Evolutionary conservation across 768 basidiomycete species (phyloP).

Genomic region (Phlebiopsis gigantea): DNA sequence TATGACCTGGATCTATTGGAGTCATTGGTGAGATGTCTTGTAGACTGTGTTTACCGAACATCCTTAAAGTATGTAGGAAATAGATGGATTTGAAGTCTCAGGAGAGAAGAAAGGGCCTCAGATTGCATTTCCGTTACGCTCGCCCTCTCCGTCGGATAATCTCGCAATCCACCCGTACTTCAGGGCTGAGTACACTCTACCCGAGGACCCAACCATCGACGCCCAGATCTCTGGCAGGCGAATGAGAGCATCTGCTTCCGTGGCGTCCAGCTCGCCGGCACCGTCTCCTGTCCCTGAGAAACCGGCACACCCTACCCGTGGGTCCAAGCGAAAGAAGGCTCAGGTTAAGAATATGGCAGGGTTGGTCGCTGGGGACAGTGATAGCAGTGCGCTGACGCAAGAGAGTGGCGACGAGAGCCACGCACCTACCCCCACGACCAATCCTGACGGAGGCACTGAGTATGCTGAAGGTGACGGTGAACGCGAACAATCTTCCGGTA

Average conservation of each 20-base stretch:
- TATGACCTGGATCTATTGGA: constrained; percentile 78
- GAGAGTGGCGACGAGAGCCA: constrained; percentile 74
- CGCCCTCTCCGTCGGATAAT: constrained; percentile 67
- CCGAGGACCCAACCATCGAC: constrained; percentile 57
- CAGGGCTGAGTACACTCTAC: constrained; percentile 59
- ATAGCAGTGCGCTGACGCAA: constrained; percentile 78
- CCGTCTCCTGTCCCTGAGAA: constrained; percentile 31
- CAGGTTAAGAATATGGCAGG: constrained; percentile 57
- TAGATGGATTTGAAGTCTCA: constrained; percentile 33
- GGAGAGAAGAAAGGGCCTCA: constrained; percentile 27
- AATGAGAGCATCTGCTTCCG: constrained; percentile 56
- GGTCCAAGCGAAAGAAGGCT: constrained; percentile 40
- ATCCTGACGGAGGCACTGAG: constrained; percentile 66
- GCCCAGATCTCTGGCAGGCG: constrained; percentile 57
- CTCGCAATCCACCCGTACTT: constrained; percentile 69
- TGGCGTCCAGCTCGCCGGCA: constrained; percentile 54
- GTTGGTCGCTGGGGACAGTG: constrained; percentile 76
- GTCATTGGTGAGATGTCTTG: constrained; percentile 41
- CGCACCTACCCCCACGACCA: constrained; percentile 59
- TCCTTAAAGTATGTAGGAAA: constrained; percentile 28
- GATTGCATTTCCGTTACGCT: constrained; percentile 47
- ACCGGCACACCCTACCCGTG: constrained; percentile 28
- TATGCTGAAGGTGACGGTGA: constrained; percentile 60
- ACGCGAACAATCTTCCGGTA: constrained; percentile 56
- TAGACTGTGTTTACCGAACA: background rate